Conservation (phyloP, 2,329 filamentous ascomycete species). For the Cladophialophora carrionii region DNA sequence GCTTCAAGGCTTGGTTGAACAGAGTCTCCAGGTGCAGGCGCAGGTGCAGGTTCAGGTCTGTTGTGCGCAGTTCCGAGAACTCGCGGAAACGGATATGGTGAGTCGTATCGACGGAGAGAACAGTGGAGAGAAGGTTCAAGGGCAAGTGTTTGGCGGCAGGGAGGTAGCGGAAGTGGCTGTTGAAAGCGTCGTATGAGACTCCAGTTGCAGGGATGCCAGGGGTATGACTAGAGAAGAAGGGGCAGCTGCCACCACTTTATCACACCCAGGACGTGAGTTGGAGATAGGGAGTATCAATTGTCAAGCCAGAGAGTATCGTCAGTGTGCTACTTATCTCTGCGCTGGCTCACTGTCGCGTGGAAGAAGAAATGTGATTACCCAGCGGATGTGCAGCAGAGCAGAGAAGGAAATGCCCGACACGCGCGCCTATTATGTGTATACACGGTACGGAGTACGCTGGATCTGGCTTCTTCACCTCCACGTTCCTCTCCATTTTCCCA, state of each 20-base stretch:
- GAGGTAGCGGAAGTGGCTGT: constrained; percentile 12
- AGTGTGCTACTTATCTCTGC: background rate
- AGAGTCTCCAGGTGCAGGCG: constrained; percentile 10
- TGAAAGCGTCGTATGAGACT: constrained; percentile 21
- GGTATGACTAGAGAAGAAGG: constrained; percentile 2
- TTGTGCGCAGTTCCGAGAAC: constrained; percentile 12
- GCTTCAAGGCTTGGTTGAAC: constrained; percentile 19
- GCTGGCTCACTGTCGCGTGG: background rate
- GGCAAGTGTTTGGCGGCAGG: constrained; percentile 12
- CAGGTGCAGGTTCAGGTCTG: constrained; percentile 15
- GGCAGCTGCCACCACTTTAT: constrained; percentile 21
- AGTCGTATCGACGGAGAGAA: constrained; percentile 12
- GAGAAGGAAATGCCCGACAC: background rate
- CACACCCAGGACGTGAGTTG: constrained; percentile 3
- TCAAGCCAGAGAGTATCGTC: background rate
- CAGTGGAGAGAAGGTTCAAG: constrained; percentile 19
- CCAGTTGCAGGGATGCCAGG: constrained; percentile 20
- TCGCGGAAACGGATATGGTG: constrained; percentile 16
- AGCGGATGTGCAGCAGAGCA: background rate
- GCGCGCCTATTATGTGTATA: constrained; percentile 2
- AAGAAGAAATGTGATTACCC: background rate
- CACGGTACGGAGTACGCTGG: background rate
- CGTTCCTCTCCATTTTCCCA: background rate
- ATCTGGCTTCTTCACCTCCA: background rate
- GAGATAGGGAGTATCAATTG: background rate